Base-by-base conservation (phyloP, 306 rosid genomes). In the Cicer arietinum region DNA sequence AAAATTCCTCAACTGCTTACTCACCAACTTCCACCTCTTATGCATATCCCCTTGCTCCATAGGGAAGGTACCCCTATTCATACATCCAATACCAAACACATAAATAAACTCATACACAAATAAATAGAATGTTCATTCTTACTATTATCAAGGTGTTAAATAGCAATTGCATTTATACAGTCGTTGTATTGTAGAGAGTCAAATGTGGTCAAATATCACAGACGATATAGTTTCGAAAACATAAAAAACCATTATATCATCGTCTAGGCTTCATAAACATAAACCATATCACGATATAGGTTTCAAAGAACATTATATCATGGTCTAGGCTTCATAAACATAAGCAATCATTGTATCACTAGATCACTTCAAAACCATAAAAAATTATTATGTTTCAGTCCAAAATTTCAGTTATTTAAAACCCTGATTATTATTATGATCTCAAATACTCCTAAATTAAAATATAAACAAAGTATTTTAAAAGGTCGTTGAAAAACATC, bases 1-100 rank as follows among this genome's bases (percentile, higher is more conserved):
- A 69, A 90, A 88, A 70, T 86, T 91, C 84, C 77, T 95, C 85
- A 90, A 82, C 82, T 90, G 86, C 82, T 84, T 89, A 76, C 97
- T 95, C 43, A 88, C 90, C 85, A 92, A 53, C 84, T 90, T 85
- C 99, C 99, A 95, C 72, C 84, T 93, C 73, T 72, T 82, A 73
- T 88, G 93, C 14, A 92, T 85, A 82, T 88, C 94, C 56, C 91
- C 98, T 82, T 95, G 88, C 89, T 95, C 99, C 86, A 84, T 89
- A 6, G 98, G 92, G 52, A 89, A 89, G 40, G 82, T 72, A 14
- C 98, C 99, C 89, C 98, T 95, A 22, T 67, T 79, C 50, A 73
- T 81, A 69, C 39, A 75, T 46, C 74, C 42, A 80, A 18, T 17
- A 80, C 74, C 64, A 53, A 62, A 50, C 2, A 30, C 57, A 16